These are phyloP conservation scores for Coniella lustricola DNA, from an alignment of 2,329 filamentous ascomycete species.

Conservation along the genomic window DNA sequence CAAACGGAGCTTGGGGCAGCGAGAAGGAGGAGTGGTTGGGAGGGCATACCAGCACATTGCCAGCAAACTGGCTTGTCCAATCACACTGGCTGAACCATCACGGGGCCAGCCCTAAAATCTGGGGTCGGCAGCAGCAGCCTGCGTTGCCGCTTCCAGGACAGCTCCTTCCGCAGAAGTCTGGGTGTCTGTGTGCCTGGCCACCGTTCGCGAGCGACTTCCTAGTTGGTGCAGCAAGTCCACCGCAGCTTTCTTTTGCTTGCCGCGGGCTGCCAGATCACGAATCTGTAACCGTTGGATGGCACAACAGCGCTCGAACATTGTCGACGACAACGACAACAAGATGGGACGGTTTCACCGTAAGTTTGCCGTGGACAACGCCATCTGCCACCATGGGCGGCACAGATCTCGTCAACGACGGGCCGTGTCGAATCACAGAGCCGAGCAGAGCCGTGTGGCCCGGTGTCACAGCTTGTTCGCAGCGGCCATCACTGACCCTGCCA, in stretches of 20 bases:
- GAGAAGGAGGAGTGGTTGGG: no score
- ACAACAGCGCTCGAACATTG: no score
- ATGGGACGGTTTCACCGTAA: not conserved
- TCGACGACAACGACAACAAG: no score
- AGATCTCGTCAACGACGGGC: not conserved
- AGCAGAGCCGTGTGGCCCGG: not conserved
- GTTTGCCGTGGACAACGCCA: not conserved
- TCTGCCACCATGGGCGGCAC: not conserved
- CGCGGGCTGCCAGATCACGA: not conserved
- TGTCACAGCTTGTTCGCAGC: not conserved
- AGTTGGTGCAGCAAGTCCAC: not conserved
- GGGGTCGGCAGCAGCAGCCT: constrained; percentile 10
- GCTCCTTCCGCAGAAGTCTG: not conserved
- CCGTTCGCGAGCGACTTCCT: constrained; percentile 2
- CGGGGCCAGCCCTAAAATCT: constrained; percentile 15
- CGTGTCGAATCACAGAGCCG: not conserved
- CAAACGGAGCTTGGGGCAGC: no score
- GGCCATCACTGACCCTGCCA: constrained; percentile 12
- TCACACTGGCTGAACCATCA: not conserved
- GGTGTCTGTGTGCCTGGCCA: not conserved
- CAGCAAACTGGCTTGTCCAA: no score
- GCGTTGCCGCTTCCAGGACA: not conserved
- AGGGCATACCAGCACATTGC: no score
- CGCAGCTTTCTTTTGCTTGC: not conserved
- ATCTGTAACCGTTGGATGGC: no score